Conservation (phyloP, 2,329 filamentous ascomycete genomes). For the Stachybotrys elegans region DNA sequence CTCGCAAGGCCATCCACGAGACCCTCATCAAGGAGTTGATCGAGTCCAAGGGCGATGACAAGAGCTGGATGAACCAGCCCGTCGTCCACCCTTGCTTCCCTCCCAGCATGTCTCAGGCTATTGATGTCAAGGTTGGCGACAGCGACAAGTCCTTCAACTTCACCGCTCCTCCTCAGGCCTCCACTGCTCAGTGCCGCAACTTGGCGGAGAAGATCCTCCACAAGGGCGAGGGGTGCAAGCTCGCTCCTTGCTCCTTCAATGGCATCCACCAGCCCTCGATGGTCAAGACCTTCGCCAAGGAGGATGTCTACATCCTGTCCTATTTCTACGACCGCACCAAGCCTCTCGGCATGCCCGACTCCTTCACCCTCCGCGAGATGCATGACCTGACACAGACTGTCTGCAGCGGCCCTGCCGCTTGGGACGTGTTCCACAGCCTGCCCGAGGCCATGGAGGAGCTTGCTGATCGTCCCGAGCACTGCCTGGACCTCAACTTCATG, state of each 20-base stretch:
- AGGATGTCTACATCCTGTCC: slow-evolving; percentile 94
- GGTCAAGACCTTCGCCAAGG: slow-evolving; percentile 82
- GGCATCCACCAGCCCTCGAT: slow-evolving; percentile 92
- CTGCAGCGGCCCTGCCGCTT: slow-evolving; percentile 70
- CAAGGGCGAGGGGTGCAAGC: slow-evolving; percentile 76
- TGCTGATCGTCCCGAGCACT: slow-evolving; percentile 78
- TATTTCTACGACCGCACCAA: slow-evolving; percentile 97
- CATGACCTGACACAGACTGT: slow-evolving; percentile 81
- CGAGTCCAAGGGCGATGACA: slow-evolving; percentile 53
- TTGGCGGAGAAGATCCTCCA: slow-evolving; percentile 85
- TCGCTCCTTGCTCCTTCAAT: slow-evolving; percentile 97
- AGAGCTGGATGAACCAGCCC: slow-evolving; percentile 64
- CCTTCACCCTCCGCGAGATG: slow-evolving; percentile 87
- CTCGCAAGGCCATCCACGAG: slow-evolving; percentile 79
- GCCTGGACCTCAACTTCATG: slow-evolving; percentile 96
- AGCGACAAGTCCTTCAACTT: slow-evolving; percentile 74
- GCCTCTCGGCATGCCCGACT: slow-evolving; percentile 96
- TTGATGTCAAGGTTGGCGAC: slow-evolving; percentile 66
- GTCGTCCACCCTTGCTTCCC: slow-evolving; percentile 83
- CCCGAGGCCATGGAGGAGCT: slow-evolving; percentile 78
- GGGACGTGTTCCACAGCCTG: slow-evolving; percentile 75
- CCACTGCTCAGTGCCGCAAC: slow-evolving; percentile 82
- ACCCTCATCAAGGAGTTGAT: slow-evolving; percentile 68
- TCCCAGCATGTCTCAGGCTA: slow-evolving; percentile 68
- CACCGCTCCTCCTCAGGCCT: slow-evolving; percentile 70